A percentile compares a stretch with the other conserved stretches of the same genome.
phyloP scores from a whole-genome alignment of 495 filamentous ascomycete species.

The Hypoxylon lienhwacheense region DNA sequence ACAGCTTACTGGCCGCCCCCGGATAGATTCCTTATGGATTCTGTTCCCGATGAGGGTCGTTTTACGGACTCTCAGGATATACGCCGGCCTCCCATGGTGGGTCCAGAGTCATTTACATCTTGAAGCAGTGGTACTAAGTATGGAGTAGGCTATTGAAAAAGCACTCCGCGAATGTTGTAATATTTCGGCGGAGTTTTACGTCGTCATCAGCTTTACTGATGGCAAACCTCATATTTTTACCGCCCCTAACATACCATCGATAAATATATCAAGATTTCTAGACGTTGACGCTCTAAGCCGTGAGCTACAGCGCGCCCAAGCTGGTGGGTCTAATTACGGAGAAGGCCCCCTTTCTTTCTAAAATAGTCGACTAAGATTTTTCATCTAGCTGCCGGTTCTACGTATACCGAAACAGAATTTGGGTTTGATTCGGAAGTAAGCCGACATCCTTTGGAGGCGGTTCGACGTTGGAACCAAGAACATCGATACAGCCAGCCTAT shows the following conservation, averaged over 20 bases:
- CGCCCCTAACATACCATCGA: constrained; percentile 30
- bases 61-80: constrained; percentile 26
- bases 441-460: constrained; percentile 5
- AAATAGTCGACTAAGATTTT: constrained; percentile 7
- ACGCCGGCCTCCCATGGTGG: constrained; percentile 29
- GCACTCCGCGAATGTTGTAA: constrained; percentile 45
- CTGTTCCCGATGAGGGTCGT: constrained; percentile 25
- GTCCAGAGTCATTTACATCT: constrained; percentile 4
- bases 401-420: constrained; percentile 27
- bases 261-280: constrained; percentile 40
- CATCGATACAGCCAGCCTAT: constrained; percentile 19
- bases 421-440: constrained; percentile 18
- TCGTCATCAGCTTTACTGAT: constrained; percentile 42
- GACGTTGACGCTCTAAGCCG: constrained; percentile 34
- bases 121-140: constrained; percentile 10
- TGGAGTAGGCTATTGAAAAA: constrained; percentile 41
- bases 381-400: constrained; percentile 14
- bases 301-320: constrained; percentile 19
- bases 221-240: constrained; percentile 40
- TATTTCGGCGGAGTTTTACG: constrained; percentile 42
- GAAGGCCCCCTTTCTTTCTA: neutral
- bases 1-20: constrained; percentile 18
- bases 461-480: constrained; percentile 18
- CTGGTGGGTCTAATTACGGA: constrained; percentile 19
- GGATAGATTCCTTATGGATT: constrained; percentile 26